Conservation (phyloP, 305 asterid species). For the Solanum hybrid region DNA sequence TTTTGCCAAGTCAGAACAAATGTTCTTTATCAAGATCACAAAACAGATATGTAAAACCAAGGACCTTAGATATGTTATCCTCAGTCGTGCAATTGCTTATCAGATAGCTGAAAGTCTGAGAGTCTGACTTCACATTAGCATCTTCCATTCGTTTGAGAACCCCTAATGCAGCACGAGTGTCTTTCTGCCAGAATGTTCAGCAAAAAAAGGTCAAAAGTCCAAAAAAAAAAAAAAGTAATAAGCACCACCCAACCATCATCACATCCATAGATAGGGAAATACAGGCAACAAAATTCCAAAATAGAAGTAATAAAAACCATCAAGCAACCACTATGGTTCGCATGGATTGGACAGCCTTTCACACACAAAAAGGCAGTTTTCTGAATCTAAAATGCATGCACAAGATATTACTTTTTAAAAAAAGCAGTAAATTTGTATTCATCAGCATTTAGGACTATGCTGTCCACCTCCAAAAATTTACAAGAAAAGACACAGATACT, state of each 20-base stretch:
- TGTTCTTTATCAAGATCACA: not conserved
- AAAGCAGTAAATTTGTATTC: not conserved
- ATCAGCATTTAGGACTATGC: not conserved
- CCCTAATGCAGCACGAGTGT: conserved; percentile 30
- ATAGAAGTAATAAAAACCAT: not conserved
- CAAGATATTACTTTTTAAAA: not conserved
- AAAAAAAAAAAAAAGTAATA: conserved; percentile 7
- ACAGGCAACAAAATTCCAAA: not conserved
- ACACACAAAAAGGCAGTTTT: not conserved
- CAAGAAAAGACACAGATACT: not conserved
- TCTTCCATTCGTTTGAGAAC: conserved; percentile 84
- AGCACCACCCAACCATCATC: conserved; percentile 8
- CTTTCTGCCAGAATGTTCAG: conserved; percentile 55
- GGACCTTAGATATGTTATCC: conserved; percentile 69
- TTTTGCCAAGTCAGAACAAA: not conserved
- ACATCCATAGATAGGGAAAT: not conserved
- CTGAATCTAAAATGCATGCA: not conserved
- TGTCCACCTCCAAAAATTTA: not conserved
- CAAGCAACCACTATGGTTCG: not conserved
- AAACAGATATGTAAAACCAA: not conserved
- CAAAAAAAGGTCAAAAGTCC: conserved; percentile 9
- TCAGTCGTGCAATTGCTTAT: conserved; percentile 47
- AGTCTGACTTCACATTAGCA: conserved; percentile 67
- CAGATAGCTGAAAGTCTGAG: conserved; percentile 72
- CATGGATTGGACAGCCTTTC: not conserved